A percentile compares a stretch with the other conserved stretches of the same genome.
Evolutionary conservation across 2,329 filamentous ascomycete species (phyloP).

Genomic region (Stachybotrys chlorohalonatus): DNA sequence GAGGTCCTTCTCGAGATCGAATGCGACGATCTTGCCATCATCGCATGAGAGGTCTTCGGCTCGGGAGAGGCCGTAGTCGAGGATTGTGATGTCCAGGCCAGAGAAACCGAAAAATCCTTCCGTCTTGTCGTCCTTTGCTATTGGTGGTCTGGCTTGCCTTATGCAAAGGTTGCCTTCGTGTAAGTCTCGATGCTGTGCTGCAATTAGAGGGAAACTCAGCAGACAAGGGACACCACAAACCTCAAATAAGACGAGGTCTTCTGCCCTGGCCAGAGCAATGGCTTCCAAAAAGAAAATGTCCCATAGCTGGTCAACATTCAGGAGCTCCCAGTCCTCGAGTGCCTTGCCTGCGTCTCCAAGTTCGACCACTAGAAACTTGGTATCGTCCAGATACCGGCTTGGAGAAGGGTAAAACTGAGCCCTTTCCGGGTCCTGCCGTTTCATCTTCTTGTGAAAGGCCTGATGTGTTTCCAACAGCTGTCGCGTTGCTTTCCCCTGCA

Average conservation of each 20-base stretch:
- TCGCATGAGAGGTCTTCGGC: slow-evolving; percentile 34
- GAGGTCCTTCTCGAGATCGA: slow-evolving; percentile 52
- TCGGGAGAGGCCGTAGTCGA: slow-evolving; percentile 57
- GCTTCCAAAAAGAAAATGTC: slow-evolving; percentile 54
- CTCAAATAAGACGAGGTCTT: slow-evolving; percentile 51
- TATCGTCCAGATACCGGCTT: slow-evolving; percentile 47
- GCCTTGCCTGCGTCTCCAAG: slow-evolving; percentile 53
- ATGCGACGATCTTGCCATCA: slow-evolving; percentile 34
- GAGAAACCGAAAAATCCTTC: slow-evolving; percentile 45
- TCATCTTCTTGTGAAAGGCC: slow-evolving; percentile 43
- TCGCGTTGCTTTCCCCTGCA: slow-evolving; percentile 44
- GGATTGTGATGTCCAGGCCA: slow-evolving; percentile 53
- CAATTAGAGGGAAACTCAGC: neutral
- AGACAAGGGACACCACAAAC: slow-evolving; percentile 21
- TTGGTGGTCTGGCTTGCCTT: slow-evolving; percentile 28
- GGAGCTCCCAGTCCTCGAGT: slow-evolving; percentile 48
- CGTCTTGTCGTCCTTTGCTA: slow-evolving; percentile 18
- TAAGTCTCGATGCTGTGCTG: slow-evolving; percentile 49
- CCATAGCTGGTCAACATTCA: slow-evolving; percentile 44
- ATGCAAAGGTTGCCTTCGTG: slow-evolving; percentile 59
- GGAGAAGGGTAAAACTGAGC: slow-evolving; percentile 55
- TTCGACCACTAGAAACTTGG: slow-evolving; percentile 52
- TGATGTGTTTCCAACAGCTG: slow-evolving; percentile 52
- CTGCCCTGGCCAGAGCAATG: slow-evolving; percentile 50
- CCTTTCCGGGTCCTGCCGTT: slow-evolving; percentile 44